Evolutionary conservation across 192 early-diverging fungal species (phyloP), one percentile per base, ranked within the genome.

Genomic region (Chytriomyces confervae): DNA sequence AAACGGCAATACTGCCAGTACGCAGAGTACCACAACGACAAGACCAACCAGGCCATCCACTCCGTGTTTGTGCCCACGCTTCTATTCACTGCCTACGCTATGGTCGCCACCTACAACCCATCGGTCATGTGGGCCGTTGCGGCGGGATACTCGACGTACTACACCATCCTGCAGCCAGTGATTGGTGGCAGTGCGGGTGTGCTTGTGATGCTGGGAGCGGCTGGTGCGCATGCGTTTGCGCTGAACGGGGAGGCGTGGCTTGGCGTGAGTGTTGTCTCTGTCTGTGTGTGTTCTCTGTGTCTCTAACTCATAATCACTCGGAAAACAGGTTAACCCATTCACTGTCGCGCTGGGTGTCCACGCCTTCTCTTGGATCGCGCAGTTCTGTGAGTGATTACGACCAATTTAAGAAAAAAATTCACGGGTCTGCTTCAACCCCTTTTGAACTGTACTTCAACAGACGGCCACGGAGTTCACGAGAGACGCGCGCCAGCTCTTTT

Each of bases 381-480:
- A 98, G 82, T 96, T 98, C 81, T n/a, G 80, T 82, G 66, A 43
- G 80, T 36, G 29, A 0, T 36, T 36, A 1, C 29, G 29, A 36
- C 20, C 73, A 29, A 6, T 16, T 45, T 20, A n/a, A 36, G 2
- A 36, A 36, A 36, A 1, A 18, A 51, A 62, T 13, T 50, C 11
- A 51, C 62, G 57, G n/a, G 24, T 61, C 23, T 7, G 36, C n/a
- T 66, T n/a, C 13, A n/a, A 47, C n/a, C n/a, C 48, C 48, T 72
- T 70, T 6, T 50, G 18, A 3, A 4, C 4, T 3, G 4, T 23
- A 70, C n/a, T 49, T 11, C 43, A 62, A 24, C 23, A 83, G 85
- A 93, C 71, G 94, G 96, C 50, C 96, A 98, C 74, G 95, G 94
- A 62, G 84, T 94, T 36, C 90, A 83, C 64, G 97, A 98, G 73